Percentiles rank a stretch among this genome's conserved stretches.
These are phyloP conservation scores for Amoebophrya sp. DNA, from an alignment of 169 alveolate genomes.

Conservation along the genomic window DNA sequence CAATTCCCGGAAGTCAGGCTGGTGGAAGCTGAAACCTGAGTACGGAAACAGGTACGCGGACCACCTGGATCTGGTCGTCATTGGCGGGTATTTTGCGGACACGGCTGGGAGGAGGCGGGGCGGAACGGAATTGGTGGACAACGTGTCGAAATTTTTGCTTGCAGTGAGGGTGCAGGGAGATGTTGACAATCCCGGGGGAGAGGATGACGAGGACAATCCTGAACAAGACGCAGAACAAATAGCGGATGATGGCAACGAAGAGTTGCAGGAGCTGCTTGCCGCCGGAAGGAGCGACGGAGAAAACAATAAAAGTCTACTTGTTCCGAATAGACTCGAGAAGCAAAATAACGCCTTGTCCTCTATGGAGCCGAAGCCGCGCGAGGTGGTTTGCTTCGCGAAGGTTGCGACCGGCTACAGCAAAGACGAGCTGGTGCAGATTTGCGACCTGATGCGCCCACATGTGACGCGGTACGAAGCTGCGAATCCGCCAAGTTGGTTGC, in stretches of 20 bases:
- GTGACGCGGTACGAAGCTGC: background rate
- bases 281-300: background rate
- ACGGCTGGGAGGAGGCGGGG: background rate
- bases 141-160: background rate
- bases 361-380: background rate
- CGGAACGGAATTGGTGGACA: background rate
- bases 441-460: background rate
- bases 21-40: background rate
- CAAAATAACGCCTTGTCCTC: background rate
- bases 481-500: background rate
- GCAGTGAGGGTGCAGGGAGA: background rate
- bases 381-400: background rate
- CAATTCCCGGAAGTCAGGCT: background rate
- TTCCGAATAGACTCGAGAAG: too few species aligned
- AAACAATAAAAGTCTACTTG: too few species aligned
- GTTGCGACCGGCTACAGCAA: background rate
- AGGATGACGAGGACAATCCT: background rate
- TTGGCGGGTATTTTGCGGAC: background rate
- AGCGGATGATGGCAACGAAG: background rate
- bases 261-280: too few species aligned
- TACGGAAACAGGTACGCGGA: background rate
- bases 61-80: background rate
- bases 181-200: background rate
- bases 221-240: background rate
- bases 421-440: background rate